phyloP scores from a whole-genome alignment of 148 eudicot species.

The Fagopyrum homotropicum region DNA sequence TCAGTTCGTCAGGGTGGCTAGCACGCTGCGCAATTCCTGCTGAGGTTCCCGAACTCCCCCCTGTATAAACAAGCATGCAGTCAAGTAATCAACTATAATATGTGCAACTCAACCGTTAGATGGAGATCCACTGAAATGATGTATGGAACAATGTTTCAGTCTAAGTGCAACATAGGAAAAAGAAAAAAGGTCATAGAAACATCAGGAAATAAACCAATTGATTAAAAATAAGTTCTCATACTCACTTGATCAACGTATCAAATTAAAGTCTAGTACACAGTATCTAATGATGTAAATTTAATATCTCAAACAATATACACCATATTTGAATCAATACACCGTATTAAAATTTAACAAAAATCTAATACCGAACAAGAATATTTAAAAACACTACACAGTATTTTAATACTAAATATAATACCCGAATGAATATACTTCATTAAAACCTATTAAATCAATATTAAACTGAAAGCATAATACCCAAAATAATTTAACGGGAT shows the following conservation, averaged over 20 bases:
- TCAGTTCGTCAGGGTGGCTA: slow-evolving; percentile 96
- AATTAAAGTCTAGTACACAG: no score
- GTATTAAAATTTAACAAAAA: no score
- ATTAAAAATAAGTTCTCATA: not conserved
- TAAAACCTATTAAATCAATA: no score
- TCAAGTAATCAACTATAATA: not conserved
- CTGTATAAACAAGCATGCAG: slow-evolving; percentile 27
- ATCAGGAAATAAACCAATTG: not conserved
- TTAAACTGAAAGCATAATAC: no score
- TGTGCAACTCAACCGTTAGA: not conserved
- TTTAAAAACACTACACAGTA: no score
- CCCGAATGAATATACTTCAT: no score
- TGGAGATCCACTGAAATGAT: slow-evolving; percentile 32
- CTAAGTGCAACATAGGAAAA: slow-evolving; percentile 76
- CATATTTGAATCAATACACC: no score
- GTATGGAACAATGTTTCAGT: slow-evolving; percentile 91
- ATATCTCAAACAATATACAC: no score
- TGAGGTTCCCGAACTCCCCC: slow-evolving; percentile 52
- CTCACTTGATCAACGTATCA: slow-evolving; percentile 42
- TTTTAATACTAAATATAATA: no score
- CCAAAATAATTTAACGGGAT: no score
- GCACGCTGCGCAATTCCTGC: slow-evolving; percentile 94
- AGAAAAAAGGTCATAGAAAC: not conserved
- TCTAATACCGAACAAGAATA: no score
- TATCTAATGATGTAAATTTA: no score